These are phyloP conservation scores for Sistotremastrum niveocremeum DNA, from an alignment of 768 basidiomycete species.

Conservation along the genomic window DNA sequence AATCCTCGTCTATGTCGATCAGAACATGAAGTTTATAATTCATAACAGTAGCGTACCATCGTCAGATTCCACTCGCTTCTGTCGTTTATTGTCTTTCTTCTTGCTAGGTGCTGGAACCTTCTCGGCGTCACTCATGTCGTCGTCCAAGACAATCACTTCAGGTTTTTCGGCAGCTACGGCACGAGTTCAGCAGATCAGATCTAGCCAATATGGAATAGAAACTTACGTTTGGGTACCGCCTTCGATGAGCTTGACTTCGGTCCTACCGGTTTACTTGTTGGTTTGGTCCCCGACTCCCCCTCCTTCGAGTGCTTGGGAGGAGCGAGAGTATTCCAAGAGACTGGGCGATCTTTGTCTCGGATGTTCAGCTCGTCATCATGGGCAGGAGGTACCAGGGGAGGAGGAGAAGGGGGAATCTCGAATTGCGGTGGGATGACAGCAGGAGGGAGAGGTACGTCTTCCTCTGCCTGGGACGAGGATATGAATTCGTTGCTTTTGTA, in stretches of 20 bases:
- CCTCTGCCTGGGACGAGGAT: constrained; percentile 19
- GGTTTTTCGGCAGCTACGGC: no score
- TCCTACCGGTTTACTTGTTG: not conserved
- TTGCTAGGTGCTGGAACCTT: no score
- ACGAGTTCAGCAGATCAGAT: no score
- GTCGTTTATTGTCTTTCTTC: no score
- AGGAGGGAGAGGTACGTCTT: constrained; percentile 9
- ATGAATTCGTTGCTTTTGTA: constrained; percentile 35
- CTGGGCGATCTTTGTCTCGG: constrained; percentile 8
- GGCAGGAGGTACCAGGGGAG: not conserved
- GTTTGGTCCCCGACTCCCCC: constrained; percentile 4
- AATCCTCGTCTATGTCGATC: no score
- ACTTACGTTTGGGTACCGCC: no score
- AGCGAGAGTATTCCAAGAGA: not conserved
- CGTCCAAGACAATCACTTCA: no score
- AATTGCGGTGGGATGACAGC: not conserved
- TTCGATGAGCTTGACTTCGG: not conserved
- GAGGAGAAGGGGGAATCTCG: not conserved
- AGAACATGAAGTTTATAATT: no score
- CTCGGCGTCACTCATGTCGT: no score
- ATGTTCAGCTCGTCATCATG: constrained; percentile 16
- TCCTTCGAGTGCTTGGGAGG: constrained; percentile 11
- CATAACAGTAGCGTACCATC: no score
- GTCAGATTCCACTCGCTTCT: no score
- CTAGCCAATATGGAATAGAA: no score